phyloP scores from a whole-genome alignment of 176 grass and related monocot species.

The Aegilops speltoides region DNA sequence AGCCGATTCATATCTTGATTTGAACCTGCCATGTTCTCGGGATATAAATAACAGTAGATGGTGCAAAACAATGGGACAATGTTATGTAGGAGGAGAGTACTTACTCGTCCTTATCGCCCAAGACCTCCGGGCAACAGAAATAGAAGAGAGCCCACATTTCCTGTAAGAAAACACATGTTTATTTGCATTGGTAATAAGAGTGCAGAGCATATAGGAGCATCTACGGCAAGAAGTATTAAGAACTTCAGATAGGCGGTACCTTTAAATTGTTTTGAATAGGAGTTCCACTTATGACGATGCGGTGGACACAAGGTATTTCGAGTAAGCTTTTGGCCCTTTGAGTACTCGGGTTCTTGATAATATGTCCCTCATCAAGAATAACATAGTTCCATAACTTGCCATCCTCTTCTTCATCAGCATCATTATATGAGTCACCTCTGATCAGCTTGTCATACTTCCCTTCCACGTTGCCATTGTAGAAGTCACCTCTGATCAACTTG shows the following conservation, averaged over 20 bases:
- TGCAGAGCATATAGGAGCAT: background rate
- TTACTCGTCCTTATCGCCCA: slow-evolving; percentile 90
- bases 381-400: slow-evolving; percentile 83
- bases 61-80: slow-evolving; percentile 18
- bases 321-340: slow-evolving; percentile 81
- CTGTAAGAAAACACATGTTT: slow-evolving; percentile 47
- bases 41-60: slow-evolving; percentile 28
- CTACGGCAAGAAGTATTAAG: background rate
- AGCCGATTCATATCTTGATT: slow-evolving; percentile 70
- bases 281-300: slow-evolving; percentile 89
- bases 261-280: slow-evolving; percentile 96
- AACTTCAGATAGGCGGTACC: slow-evolving; percentile 36
- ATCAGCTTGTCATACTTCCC: slow-evolving; percentile 79
- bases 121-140: slow-evolving; percentile 86
- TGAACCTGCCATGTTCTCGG: slow-evolving; percentile 58
- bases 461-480: slow-evolving; percentile 17
- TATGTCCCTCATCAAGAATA: slow-evolving; percentile 91
- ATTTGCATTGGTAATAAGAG: slow-evolving; percentile 16
- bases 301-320: slow-evolving; percentile 83
- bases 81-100: slow-evolving; percentile 2
- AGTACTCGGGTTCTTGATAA: slow-evolving; percentile 91
- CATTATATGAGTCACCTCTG: slow-evolving; percentile 45
- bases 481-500: slow-evolving; percentile 66
- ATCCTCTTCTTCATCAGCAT: slow-evolving; percentile 51
- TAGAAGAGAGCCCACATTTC: slow-evolving; percentile 96